Evolutionary conservation across 2,329 filamentous ascomycete genomes (phyloP).

Genomic region (Mycogone perniciosa): DNA sequence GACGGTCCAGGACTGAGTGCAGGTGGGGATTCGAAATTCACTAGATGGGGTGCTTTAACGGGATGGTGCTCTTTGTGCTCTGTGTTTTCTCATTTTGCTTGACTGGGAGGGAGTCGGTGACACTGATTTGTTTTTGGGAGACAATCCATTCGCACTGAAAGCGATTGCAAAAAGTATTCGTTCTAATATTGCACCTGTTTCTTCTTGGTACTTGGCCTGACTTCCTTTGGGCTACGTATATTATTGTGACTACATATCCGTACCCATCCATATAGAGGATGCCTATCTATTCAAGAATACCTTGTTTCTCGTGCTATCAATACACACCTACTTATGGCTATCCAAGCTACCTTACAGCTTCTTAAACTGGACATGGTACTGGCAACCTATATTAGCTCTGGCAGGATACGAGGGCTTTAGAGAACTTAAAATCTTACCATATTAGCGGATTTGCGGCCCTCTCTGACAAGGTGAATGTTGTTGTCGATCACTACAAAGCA

Average conservation of each 20-base stretch:
- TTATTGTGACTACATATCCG: background rate
- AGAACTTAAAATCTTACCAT: slow-evolving; percentile 22
- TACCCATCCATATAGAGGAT: background rate
- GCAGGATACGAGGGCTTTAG: background rate
- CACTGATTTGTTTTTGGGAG: background rate
- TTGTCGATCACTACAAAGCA: slow-evolving; percentile 26
- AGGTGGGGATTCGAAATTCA: background rate
- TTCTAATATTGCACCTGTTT: background rate
- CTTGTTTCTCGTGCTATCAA: no score
- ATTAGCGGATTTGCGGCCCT: slow-evolving; percentile 24
- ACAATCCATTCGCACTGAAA: background rate
- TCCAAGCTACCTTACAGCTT: slow-evolving; percentile 5
- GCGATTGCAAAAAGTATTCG: background rate
- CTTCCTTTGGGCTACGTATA: no score
- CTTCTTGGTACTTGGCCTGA: background rate
- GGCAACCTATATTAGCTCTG: background rate
- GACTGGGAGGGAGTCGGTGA: slow-evolving; percentile 1
- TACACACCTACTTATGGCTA: no score
- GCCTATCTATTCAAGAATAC: no score
- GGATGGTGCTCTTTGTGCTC: background rate
- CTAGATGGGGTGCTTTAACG: background rate
- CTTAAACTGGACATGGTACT: slow-evolving; percentile 24
- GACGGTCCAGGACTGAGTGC: no score
- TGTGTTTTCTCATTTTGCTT: background rate
- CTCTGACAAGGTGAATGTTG: slow-evolving; percentile 28